These are phyloP conservation scores for Salix purpurea DNA, from an alignment of 345 rosid species.

Conservation along the genomic window DNA sequence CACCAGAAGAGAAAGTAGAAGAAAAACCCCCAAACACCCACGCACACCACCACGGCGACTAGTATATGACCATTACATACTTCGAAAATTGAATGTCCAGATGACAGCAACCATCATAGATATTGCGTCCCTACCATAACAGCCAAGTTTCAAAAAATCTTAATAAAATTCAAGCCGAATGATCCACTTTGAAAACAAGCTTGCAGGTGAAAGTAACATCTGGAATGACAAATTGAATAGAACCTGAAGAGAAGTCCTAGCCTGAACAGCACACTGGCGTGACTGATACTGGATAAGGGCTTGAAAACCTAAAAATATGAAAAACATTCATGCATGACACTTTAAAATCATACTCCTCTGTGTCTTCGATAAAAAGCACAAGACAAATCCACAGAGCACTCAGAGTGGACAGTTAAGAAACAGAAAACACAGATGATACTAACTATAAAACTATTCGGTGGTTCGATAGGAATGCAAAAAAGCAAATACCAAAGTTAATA, in stretches of 20 bases:
- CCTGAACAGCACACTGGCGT: slow-evolving; percentile 72
- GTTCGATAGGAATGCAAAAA: slow-evolving; percentile 1
- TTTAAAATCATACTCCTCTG: slow-evolving; percentile 7
- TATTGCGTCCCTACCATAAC: slow-evolving; percentile 77
- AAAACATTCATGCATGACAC: slow-evolving; percentile 2
- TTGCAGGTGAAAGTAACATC: neutral
- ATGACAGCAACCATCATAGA: slow-evolving; percentile 96
- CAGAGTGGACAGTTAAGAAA: neutral
- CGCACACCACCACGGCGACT: too few species aligned
- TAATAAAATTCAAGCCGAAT: slow-evolving; percentile 10
- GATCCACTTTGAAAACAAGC: neutral
- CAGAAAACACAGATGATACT: slow-evolving; percentile 3
- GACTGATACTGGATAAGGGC: slow-evolving; percentile 84
- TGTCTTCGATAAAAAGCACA: neutral
- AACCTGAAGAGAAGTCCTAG: slow-evolving; percentile 92
- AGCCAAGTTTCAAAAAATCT: slow-evolving; percentile 5
- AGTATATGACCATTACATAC: slow-evolving; percentile 38
- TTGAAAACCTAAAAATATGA: slow-evolving; percentile 68
- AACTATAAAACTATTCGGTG: neutral
- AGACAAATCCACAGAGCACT: slow-evolving; percentile 4
- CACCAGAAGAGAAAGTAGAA: neutral
- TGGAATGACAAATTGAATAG: neutral
- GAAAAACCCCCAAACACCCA: too few species aligned
- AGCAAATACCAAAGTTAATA: slow-evolving; percentile 7
- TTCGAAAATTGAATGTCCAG: slow-evolving; percentile 95